These are phyloP conservation scores for Fusarium sambucinum DNA, from an alignment of 2,329 filamentous ascomycete species.

Conservation along the genomic window DNA sequence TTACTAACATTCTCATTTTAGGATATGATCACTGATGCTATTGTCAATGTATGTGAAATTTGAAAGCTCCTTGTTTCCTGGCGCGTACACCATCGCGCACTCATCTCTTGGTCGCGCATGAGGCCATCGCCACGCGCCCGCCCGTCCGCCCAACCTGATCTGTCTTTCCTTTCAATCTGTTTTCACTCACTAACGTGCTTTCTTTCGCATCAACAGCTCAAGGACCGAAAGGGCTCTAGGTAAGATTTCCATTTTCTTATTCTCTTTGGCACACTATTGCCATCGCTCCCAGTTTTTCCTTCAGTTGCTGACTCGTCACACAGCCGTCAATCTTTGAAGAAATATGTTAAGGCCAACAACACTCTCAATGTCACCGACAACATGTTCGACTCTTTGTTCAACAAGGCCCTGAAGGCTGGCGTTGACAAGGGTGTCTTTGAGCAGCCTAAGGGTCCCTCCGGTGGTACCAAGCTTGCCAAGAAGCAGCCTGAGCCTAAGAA, in stretches of 20 bases:
- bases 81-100: conserved; percentile 53
- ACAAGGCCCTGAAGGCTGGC: conserved; percentile 83
- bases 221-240: conserved; percentile 70
- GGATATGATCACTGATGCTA: conserved; percentile 74
- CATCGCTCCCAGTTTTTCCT: neutral
- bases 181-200: conserved; percentile 59
- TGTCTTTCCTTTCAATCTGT: conserved; percentile 22
- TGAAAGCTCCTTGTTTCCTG: conserved; percentile 45
- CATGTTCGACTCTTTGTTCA: conserved; percentile 81
- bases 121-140: conserved; percentile 40
- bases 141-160: conserved; percentile 16
- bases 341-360: conserved; percentile 70
- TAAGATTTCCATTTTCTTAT: conserved; percentile 39
- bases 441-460: conserved; percentile 92
- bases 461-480: conserved; percentile 92
- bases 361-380: conserved; percentile 61
- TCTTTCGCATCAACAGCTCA: conserved; percentile 61
- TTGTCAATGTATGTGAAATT: conserved; percentile 66
- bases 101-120: conserved; percentile 42
- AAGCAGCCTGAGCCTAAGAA: conserved; percentile 66
- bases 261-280: conserved; percentile 4
- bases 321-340: conserved; percentile 72
- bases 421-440: conserved; percentile 89
- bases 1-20: conserved; percentile 47
- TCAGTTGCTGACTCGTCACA: conserved; percentile 28